phyloP scores from a whole-genome alignment of 805 yeast species.

The Lachancea dasiensis region DNA sequence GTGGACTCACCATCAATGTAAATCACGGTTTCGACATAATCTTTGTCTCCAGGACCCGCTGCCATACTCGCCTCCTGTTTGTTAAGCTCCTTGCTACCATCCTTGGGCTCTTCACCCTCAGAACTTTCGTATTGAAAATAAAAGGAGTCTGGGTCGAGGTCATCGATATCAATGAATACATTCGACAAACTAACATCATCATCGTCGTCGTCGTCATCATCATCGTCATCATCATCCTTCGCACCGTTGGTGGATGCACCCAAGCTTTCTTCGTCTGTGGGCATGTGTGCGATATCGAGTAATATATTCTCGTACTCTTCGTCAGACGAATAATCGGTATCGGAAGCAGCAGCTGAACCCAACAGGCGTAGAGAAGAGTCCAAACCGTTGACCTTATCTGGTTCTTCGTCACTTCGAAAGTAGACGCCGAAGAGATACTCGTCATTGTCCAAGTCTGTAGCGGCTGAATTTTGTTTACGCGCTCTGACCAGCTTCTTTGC shows the following conservation, averaged over 20 bases:
- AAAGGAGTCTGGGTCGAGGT: slow-evolving; percentile 34
- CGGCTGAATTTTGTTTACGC: slow-evolving; percentile 32
- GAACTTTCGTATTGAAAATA: slow-evolving; percentile 43
- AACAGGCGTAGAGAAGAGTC: slow-evolving; percentile 24
- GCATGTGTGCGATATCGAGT: slow-evolving; percentile 31
- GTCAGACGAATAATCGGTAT: slow-evolving; percentile 23
- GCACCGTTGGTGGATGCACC: slow-evolving; percentile 14
- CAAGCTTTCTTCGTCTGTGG: slow-evolving; percentile 30
- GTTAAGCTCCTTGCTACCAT: slow-evolving; percentile 4
- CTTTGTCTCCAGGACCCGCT: slow-evolving; percentile 25
- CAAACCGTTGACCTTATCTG: slow-evolving; percentile 15
- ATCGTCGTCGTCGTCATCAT: slow-evolving; percentile 29
- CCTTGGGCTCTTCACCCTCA: slow-evolving; percentile 19
- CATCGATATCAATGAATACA: slow-evolving; percentile 36
- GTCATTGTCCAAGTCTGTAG: slow-evolving; percentile 34
- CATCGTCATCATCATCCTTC: slow-evolving; percentile 20
- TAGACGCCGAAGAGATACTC: slow-evolving; percentile 32
- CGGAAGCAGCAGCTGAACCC: slow-evolving; percentile 17
- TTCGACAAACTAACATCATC: slow-evolving; percentile 37
- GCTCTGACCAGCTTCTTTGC: slow-evolving; percentile 18
- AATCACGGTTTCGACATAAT: slow-evolving; percentile 30
- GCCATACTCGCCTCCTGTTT: slow-evolving; percentile 13
- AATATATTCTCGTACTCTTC: slow-evolving; percentile 33
- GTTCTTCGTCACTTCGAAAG: slow-evolving; percentile 29
- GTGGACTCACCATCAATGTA: slow-evolving; percentile 81